A percentile compares a stretch with the other conserved stretches of the same genome.
Evolutionary conservation across 2,329 filamentous ascomycete species (phyloP).

Genomic region (Aspergillus sclerotialis): DNA sequence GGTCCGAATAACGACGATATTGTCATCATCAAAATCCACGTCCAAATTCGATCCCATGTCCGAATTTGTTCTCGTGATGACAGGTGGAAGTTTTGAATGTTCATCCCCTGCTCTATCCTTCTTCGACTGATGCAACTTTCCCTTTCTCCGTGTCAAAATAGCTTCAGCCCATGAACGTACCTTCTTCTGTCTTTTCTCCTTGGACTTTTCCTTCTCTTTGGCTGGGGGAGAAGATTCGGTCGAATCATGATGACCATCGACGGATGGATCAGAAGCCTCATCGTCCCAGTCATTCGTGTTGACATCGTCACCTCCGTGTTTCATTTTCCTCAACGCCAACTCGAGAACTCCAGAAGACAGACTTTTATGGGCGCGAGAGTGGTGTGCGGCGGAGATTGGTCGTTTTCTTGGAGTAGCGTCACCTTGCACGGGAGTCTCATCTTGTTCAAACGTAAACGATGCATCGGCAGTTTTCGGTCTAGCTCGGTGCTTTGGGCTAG

Average conservation of each 20-base stretch:
- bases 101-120: conserved; percentile 30
- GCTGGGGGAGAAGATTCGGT: conserved; percentile 13
- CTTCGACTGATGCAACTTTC: conserved; percentile 39
- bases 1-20: conserved; percentile 41
- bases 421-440: conserved; percentile 9
- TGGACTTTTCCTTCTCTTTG: conserved; percentile 27
- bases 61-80: conserved; percentile 33
- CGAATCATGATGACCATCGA: conserved; percentile 15
- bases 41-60: conserved; percentile 37
- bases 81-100: conserved; percentile 29
- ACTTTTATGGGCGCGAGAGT: conserved; percentile 24
- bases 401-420: conserved; percentile 25
- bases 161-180: conserved; percentile 58
- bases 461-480: conserved; percentile 41
- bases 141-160: conserved; percentile 42
- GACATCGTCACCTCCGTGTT: conserved; percentile 12
- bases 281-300: conserved; percentile 22
- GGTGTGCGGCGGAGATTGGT: conserved; percentile 34
- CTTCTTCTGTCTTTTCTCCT: conserved; percentile 62
- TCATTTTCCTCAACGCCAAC: conserved; percentile 15
- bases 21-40: conserved; percentile 44
- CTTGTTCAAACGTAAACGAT: conserved; percentile 24
- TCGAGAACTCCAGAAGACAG: conserved; percentile 22
- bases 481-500: conserved; percentile 19
- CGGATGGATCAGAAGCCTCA: conserved; percentile 23